phyloP scores from a whole-genome alignment of 768 basidiomycete genomes.

The Naganishia kalamii region DNA sequence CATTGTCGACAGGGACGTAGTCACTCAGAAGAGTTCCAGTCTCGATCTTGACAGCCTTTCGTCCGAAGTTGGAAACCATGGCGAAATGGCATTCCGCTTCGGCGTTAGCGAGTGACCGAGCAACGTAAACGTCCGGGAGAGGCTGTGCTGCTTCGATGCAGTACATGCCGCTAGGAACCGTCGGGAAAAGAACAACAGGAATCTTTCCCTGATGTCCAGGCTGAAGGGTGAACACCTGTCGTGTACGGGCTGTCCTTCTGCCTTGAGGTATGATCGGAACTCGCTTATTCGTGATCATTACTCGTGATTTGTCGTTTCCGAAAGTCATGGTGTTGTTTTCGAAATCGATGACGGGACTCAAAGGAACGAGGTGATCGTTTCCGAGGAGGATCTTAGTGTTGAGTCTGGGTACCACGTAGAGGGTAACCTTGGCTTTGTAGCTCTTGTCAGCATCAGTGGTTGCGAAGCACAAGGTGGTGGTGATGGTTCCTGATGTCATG shows the following conservation, averaged over 20 bases:
- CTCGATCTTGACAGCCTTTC: neutral
- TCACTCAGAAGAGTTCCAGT: neutral
- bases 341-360: conserved; percentile 4
- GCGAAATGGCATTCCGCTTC: neutral
- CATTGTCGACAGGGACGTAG: neutral
- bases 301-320: neutral
- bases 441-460: neutral
- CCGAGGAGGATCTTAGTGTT: conserved; percentile 14
- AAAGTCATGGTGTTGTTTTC: neutral
- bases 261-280: neutral
- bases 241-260: neutral
- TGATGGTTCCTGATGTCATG: neutral
- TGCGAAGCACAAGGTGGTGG: neutral
- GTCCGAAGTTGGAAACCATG: neutral
- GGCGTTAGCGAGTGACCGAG: neutral
- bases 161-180: neutral
- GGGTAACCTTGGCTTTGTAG: neutral
- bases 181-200: neutral
- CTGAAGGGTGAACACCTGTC: conserved; percentile 3
- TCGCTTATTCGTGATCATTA: neutral
- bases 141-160: neutral
- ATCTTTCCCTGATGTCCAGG: conserved; percentile 10
- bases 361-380: conserved; percentile 13
- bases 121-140: neutral
- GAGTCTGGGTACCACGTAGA: conserved; percentile 6